A percentile compares a stretch with the other conserved stretches of the same genome.
These are phyloP conservation scores for Ophioceras dolichostomum DNA, from an alignment of 2,329 filamentous ascomycete genomes.

Conservation along the genomic window DNA sequence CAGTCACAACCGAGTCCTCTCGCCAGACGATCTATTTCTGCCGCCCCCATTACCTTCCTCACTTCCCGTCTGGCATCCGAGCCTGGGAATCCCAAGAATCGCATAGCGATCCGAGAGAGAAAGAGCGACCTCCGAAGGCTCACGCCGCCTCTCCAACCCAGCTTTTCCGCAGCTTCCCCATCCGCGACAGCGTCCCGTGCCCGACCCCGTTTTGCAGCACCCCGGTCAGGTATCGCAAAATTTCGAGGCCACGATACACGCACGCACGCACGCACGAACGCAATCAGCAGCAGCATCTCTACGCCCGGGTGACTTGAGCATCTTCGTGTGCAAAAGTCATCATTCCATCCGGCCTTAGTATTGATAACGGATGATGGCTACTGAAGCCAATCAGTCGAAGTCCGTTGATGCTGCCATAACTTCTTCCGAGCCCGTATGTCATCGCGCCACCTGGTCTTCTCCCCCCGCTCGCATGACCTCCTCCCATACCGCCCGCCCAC, in stretches of 20 bases:
- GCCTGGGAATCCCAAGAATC: no score
- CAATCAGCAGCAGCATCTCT: slow-evolving; percentile 2
- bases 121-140: no score
- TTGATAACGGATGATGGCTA: slow-evolving; percentile 51
- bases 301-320: slow-evolving; percentile 9
- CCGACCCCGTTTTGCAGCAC: neutral
- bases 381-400: slow-evolving; percentile 43
- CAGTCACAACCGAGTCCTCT: neutral
- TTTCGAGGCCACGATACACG: slow-evolving; percentile 1
- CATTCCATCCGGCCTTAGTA: slow-evolving; percentile 13
- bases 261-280: no score
- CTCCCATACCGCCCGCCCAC: no score
- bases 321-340: slow-evolving; percentile 3
- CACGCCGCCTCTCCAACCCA: no score
- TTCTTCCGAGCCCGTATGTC: slow-evolving; percentile 26
- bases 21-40: neutral
- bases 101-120: no score
- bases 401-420: slow-evolving; percentile 40
- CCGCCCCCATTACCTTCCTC: neutral
- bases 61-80: no score
- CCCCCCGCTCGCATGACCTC: neutral
- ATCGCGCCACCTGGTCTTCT: slow-evolving; percentile 1
- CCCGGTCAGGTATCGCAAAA: neutral
- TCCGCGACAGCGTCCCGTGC: no score
- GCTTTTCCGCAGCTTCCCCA: no score